A percentile compares a stretch with the other conserved stretches of the same genome.
These are phyloP conservation scores for Pseudoscleropodium purum DNA, from an alignment of 225 moss, liverwort and hornwort genomes.

Conservation along the genomic window DNA sequence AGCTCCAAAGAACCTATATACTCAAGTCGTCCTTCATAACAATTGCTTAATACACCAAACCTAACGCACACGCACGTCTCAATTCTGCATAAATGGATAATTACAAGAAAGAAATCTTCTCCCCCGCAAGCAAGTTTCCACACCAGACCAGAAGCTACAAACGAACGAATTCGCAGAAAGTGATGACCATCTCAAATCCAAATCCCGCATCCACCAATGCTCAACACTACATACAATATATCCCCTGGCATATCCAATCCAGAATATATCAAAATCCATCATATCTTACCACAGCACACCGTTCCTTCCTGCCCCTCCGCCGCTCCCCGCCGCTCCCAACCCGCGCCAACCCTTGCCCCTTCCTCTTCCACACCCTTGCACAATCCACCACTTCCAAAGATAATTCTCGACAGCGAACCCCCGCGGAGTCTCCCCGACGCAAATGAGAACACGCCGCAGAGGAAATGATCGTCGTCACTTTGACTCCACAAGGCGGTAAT, in stretches of 20 bases:
- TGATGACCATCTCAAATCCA: not conserved
- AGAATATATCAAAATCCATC: not conserved
- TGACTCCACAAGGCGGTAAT: conserved; percentile 24
- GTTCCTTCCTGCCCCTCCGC: conserved; percentile 8
- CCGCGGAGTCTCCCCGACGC: not conserved
- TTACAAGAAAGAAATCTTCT: not conserved
- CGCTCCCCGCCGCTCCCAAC: not conserved
- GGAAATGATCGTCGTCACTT: conserved; percentile 1
- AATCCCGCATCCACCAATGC: not conserved
- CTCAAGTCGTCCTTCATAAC: not conserved
- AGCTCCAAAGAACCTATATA: not conserved
- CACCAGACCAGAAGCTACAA: not conserved
- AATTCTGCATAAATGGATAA: not conserved
- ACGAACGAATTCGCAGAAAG: not conserved
- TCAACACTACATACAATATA: not conserved
- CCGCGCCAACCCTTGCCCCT: not conserved
- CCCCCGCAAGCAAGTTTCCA: not conserved
- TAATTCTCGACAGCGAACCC: not conserved
- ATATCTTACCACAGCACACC: conserved; percentile 24
- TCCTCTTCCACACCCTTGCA: not conserved
- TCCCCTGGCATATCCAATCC: not conserved
- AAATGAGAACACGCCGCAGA: not conserved
- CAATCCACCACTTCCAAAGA: conserved; percentile 17
- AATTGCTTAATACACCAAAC: not conserved
- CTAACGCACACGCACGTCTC: not conserved